These are phyloP conservation scores for Fusarium sp. DNA, from an alignment of 2,329 filamentous ascomycete genomes.

Conservation along the genomic window DNA sequence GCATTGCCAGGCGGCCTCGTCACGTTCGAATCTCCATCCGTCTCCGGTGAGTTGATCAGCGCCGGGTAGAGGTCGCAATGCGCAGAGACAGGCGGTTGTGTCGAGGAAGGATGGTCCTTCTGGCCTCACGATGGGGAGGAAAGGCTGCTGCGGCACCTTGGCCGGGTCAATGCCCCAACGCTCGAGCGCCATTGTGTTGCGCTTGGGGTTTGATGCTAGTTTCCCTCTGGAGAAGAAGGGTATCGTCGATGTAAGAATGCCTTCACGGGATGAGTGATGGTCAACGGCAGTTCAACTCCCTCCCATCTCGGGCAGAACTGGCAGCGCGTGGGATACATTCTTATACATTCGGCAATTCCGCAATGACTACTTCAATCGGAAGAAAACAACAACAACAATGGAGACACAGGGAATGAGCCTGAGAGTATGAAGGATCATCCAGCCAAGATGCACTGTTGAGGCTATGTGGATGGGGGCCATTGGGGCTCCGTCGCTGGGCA, in stretches of 20 bases:
- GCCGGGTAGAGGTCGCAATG: conserved; percentile 42
- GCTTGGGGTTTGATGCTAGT: not conserved
- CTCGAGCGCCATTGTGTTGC: conserved; percentile 27
- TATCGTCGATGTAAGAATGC: not conserved
- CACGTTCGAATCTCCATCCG: conserved; percentile 3
- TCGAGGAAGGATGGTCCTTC: conserved; percentile 54
- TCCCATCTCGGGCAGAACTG: not conserved
- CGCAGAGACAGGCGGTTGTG: conserved; percentile 52
- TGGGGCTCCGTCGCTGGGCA: not conserved
- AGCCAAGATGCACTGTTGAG: conserved; percentile 12
- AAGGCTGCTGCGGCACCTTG: conserved; percentile 51
- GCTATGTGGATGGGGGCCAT: conserved; percentile 24
- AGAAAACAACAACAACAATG: not conserved
- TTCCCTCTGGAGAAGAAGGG: not conserved
- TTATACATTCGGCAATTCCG: conserved; percentile 13
- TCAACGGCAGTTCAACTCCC: not conserved
- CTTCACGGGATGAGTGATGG: not conserved
- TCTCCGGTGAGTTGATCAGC: conserved; percentile 12
- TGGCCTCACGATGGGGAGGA: conserved; percentile 44
- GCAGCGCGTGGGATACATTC: conserved; percentile 1
- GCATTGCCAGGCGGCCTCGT: conserved; percentile 53
- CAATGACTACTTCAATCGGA: not conserved
- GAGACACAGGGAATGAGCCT: conserved; percentile 5
- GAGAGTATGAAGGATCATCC: conserved; percentile 17
- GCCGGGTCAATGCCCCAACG: conserved; percentile 28